These are phyloP conservation scores for Mortierella sp. DNA, from an alignment of 371 early-diverging fungal species.

Conservation along the genomic window DNA sequence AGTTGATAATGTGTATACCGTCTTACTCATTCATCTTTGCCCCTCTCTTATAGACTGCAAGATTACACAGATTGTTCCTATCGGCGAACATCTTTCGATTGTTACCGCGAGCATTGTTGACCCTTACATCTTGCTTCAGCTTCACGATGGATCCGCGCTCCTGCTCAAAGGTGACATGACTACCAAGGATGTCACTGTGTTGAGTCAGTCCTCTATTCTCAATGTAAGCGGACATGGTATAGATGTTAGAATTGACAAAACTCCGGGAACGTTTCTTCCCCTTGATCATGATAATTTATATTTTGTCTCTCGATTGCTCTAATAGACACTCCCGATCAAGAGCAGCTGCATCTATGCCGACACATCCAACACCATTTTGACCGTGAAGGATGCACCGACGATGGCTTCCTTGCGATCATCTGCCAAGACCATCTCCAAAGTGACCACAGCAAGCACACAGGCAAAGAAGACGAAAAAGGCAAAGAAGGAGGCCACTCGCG, in stretches of 20 bases:
- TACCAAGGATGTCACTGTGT: slow-evolving; percentile 61
- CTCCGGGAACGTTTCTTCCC: too few relatives aligned
- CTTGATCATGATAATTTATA: not conserved
- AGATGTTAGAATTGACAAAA: too few relatives aligned
- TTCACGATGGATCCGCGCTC: slow-evolving; percentile 73
- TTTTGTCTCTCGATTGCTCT: not conserved
- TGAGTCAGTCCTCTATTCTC: slow-evolving; percentile 58
- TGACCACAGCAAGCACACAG: slow-evolving; percentile 11
- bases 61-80: slow-evolving; percentile 67
- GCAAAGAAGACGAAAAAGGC: slow-evolving; percentile 62
- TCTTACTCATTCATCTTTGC: not conserved
- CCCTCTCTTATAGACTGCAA: slow-evolving; percentile 64
- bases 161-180: slow-evolving; percentile 70
- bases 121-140: slow-evolving; percentile 83
- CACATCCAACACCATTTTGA: slow-evolving; percentile 64
- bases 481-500: slow-evolving; percentile 38
- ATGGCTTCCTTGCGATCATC: slow-evolving; percentile 38
- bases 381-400: slow-evolving; percentile 60
- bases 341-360: slow-evolving; percentile 74
- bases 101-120: slow-evolving; percentile 84
- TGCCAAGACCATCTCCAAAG: slow-evolving; percentile 11
- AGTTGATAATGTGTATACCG: not conserved
- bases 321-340: slow-evolving; percentile 59
- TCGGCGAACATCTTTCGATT: slow-evolving; percentile 73
- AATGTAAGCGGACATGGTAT: slow-evolving; percentile 64